Conservation (phyloP, 257 asterid species). For the Penstemon barbatus region DNA sequence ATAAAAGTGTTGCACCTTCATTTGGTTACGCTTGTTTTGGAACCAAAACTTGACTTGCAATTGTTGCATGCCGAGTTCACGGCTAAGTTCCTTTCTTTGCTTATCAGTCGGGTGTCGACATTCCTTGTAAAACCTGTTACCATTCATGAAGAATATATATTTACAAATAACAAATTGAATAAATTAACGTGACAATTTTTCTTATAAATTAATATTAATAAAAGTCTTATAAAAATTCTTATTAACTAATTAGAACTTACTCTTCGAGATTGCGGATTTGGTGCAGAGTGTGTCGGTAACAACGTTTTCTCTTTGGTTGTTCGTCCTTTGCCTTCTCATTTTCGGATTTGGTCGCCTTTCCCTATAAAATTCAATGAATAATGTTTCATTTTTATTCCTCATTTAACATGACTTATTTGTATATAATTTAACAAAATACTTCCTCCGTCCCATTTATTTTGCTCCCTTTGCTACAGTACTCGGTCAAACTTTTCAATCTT, state of each 20-base stretch:
- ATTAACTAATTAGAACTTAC: conserved; percentile 21
- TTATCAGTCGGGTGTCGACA: conserved; percentile 40
- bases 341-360: no score
- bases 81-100: conserved; percentile 36
- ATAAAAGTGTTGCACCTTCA: conserved; percentile 23
- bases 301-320: conserved; percentile 23
- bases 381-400: no score
- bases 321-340: no score
- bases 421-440: no score
- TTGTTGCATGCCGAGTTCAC: conserved; percentile 30
- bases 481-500: no score
- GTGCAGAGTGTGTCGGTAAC: conserved; percentile 33
- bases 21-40: conserved; percentile 45
- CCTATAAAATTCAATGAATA: no score
- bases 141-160: not conserved
- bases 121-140: conserved; percentile 37
- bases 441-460: no score
- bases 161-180: not conserved
- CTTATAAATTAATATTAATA: not conserved
- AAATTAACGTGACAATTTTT: not conserved
- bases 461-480: no score
- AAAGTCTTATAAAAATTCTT: not conserved
- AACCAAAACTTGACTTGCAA: conserved; percentile 49
- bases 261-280: conserved; percentile 34
- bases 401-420: no score